A percentile compares a stretch with the other conserved stretches of the same genome.
These are phyloP conservation scores for Microcyclospora pomicola DNA, from an alignment of 2,329 filamentous ascomycete species.

Conservation along the genomic window DNA sequence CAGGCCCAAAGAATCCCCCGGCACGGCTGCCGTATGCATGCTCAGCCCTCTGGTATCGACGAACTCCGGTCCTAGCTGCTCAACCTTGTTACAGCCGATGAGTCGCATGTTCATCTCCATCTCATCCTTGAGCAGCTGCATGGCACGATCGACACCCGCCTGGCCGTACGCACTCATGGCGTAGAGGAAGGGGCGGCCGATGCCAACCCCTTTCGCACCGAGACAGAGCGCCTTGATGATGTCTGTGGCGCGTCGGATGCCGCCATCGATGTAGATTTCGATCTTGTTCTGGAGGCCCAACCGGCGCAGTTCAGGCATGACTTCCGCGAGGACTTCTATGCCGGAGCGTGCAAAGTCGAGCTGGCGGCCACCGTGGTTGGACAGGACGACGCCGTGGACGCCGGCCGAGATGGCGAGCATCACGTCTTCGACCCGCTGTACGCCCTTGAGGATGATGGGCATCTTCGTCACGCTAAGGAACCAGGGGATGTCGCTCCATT, in stretches of 20 bases:
- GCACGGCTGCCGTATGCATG: slow-evolving; percentile 44
- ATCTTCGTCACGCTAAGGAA: slow-evolving; percentile 81
- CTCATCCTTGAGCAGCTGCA: slow-evolving; percentile 64
- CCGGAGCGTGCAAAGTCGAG: slow-evolving; percentile 82
- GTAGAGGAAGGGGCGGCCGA: slow-evolving; percentile 87
- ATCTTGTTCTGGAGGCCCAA: slow-evolving; percentile 54
- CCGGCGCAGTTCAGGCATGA: slow-evolving; percentile 69
- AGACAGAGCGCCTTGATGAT: slow-evolving; percentile 91
- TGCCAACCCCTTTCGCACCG: slow-evolving; percentile 82
- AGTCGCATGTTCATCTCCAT: slow-evolving; percentile 99
- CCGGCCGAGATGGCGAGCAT: slow-evolving; percentile 58
- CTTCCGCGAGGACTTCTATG: slow-evolving; percentile 82
- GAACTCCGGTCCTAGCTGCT: slow-evolving; percentile 66
- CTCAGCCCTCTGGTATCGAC: slow-evolving; percentile 62
- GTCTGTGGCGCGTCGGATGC: slow-evolving; percentile 78
- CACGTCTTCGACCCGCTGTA: slow-evolving; percentile 92
- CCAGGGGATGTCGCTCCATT: slow-evolving; percentile 81
- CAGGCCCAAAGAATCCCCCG: slow-evolving; percentile 46
- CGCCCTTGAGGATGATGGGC: slow-evolving; percentile 92
- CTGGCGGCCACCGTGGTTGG: slow-evolving; percentile 90
- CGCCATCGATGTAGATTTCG: slow-evolving; percentile 84
- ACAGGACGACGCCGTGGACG: slow-evolving; percentile 80
- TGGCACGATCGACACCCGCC: slow-evolving; percentile 76
- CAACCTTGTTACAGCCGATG: slow-evolving; percentile 63
- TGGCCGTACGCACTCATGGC: slow-evolving; percentile 90